These are phyloP conservation scores for Xylariaceae sp. DNA, from an alignment of 2,329 filamentous ascomycete species.

Conservation along the genomic window DNA sequence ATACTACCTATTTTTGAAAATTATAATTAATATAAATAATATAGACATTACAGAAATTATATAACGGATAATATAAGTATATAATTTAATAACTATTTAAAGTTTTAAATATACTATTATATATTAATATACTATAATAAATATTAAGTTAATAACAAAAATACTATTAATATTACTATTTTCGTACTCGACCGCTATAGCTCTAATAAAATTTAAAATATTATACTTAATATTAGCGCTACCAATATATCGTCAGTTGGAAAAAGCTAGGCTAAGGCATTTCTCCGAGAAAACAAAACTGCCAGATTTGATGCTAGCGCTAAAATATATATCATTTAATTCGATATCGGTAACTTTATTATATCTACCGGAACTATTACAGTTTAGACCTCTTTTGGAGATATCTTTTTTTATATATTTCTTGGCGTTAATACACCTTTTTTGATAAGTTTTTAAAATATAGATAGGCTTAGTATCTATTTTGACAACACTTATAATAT, in stretches of 20 bases:
- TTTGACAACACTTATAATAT: neutral
- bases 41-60: neutral
- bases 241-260: no score
- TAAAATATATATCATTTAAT: no score
- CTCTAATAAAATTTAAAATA: no score
- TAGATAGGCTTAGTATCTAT: neutral
- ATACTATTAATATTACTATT: neutral
- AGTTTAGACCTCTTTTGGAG: neutral
- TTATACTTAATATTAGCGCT: no score
- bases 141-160: neutral
- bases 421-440: neutral
- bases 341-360: no score
- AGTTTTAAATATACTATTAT: neutral
- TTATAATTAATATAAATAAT: neutral
- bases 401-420: neutral
- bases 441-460: neutral
- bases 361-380: neutral
- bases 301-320: no score
- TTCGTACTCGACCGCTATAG: no score
- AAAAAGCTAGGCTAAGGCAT: no score
- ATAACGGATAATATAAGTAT: neutral
- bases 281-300: no score
- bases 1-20: neutral
- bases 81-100: neutral
- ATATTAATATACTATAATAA: neutral